These are phyloP conservation scores for Solanum virginianum DNA, from an alignment of 257 asterid genomes.

Conservation along the genomic window DNA sequence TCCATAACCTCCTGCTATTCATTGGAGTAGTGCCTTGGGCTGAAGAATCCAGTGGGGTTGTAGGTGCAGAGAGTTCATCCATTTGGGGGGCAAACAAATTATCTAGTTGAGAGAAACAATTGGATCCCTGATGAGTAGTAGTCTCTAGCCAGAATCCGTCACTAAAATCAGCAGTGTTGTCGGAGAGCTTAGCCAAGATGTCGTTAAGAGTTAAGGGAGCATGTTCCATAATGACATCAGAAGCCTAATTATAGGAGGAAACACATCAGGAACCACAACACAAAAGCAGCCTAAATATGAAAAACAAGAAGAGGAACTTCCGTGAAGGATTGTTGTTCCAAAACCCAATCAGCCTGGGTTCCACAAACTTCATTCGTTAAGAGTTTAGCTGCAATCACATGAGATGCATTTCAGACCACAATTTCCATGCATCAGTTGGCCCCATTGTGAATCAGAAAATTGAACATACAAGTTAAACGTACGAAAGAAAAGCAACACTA, in stretches of 20 bases:
- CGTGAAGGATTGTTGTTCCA: constrained; percentile 40
- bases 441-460: background rate
- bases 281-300: constrained; percentile 29
- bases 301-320: constrained; percentile 36
- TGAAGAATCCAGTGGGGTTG: constrained; percentile 13
- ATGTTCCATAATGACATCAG: constrained; percentile 45
- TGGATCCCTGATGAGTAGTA: constrained; percentile 32
- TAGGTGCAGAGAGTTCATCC: constrained; percentile 15
- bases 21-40: constrained; percentile 7
- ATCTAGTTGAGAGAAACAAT: constrained; percentile 17
- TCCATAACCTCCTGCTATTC: constrained; percentile 35
- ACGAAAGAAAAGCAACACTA: background rate
- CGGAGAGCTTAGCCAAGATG: constrained; percentile 23
- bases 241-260: background rate
- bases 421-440: background rate
- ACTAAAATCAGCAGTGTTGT: constrained; percentile 26
- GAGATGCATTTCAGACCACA: constrained; percentile 22
- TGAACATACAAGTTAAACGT: background rate
- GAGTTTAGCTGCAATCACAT: constrained; percentile 21
- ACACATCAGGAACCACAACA: constrained; percentile 29
- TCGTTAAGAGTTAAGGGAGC: constrained; percentile 30
- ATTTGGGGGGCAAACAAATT: background rate
- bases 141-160: constrained; percentile 84
- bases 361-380: constrained; percentile 27
- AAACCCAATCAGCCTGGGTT: constrained; percentile 23